Evolutionary conservation across 306 rosid species (phyloP).

Genomic region (Herpetospermum pedunculosum): DNA sequence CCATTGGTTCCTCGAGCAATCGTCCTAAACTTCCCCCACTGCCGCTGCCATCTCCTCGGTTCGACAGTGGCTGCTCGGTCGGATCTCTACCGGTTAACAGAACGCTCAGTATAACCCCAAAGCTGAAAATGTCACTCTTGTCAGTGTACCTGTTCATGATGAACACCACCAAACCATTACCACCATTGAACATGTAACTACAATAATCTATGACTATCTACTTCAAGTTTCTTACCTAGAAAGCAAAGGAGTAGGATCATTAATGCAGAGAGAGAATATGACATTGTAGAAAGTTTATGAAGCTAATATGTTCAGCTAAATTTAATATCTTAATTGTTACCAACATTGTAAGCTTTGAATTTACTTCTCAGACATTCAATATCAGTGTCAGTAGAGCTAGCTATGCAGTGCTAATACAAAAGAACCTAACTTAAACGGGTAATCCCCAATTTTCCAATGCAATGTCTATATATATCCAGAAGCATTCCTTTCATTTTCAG

Average conservation of each 20-base stretch:
- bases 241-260: neutral
- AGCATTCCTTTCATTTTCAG: neutral
- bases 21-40: neutral
- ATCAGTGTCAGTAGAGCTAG: neutral
- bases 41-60: neutral
- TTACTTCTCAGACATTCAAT: neutral
- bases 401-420: too few species aligned
- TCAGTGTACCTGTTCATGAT: neutral
- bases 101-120: neutral
- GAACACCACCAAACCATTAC: neutral
- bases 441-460: neutral
- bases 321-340: neutral
- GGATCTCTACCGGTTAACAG: constrained; percentile 4
- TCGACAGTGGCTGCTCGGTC: neutral
- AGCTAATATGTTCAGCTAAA: neutral
- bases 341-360: neutral
- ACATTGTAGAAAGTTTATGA: neutral
- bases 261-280: neutral
- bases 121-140: constrained; percentile 5
- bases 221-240: neutral
- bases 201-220: neutral
- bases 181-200: neutral
- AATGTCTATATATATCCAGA: neutral
- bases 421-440: neutral
- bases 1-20: neutral